These are phyloP conservation scores for Nigrograna mackinnonii DNA, from an alignment of 2,329 filamentous ascomycete genomes.

Conservation along the genomic window DNA sequence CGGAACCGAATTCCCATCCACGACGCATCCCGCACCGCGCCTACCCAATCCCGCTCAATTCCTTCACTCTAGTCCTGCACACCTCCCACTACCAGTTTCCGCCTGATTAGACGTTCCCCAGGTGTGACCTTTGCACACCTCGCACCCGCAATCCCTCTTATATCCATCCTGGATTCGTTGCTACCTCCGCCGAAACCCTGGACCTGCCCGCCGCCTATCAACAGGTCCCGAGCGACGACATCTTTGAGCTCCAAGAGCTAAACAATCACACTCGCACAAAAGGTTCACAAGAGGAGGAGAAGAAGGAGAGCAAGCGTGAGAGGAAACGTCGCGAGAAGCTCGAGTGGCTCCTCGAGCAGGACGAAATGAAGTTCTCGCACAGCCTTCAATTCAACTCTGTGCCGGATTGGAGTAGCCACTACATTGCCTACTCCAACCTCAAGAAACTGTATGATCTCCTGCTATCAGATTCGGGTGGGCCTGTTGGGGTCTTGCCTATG, in stretches of 20 bases:
- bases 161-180: background rate
- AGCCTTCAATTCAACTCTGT: conserved; percentile 99
- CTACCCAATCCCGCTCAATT: background rate
- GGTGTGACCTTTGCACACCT: background rate
- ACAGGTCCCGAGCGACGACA: conserved; percentile 19
- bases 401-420: conserved; percentile 98
- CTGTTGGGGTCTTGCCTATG: too few species aligned
- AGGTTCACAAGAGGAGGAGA: conserved; percentile 3
- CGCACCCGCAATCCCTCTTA: background rate
- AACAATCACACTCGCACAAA: conserved; percentile 6
- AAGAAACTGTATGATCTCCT: conserved; percentile 98
- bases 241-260: conserved; percentile 38
- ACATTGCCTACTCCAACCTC: conserved; percentile 97
- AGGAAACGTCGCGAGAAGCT: conserved; percentile 65
- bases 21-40: background rate
- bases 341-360: conserved; percentile 69
- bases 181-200: conserved; percentile 20
- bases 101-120: background rate
- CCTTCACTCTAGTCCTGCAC: background rate
- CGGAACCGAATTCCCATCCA: background rate
- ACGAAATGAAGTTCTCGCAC: conserved; percentile 99
- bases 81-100: too few species aligned
- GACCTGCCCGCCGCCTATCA: conserved; percentile 22
- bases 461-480: too few species aligned
- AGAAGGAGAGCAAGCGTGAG: conserved; percentile 25